phyloP scores from a whole-genome alignment of 2,329 filamentous ascomycete genomes.

The Claviceps sorghi region DNA sequence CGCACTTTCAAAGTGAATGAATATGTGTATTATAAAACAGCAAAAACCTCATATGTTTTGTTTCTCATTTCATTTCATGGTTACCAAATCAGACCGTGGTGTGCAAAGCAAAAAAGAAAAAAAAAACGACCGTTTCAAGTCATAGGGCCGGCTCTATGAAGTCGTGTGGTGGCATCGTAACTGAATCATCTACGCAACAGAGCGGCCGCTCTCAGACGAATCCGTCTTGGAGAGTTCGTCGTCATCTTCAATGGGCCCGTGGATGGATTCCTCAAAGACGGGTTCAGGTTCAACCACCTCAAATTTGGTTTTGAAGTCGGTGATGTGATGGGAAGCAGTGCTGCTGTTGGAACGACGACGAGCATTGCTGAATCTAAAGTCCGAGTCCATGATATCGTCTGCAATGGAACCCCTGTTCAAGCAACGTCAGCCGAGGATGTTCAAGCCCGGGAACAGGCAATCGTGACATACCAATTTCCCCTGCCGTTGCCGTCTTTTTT shows the following conservation, averaged over 20 bases:
- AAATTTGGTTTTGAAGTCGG: conserved; percentile 92
- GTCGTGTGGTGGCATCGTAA: conserved; percentile 20
- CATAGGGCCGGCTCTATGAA: conserved; percentile 11
- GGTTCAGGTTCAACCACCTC: conserved; percentile 80
- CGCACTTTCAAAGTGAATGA: background rate
- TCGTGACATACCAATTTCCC: conserved; percentile 71
- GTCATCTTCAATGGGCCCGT: conserved; percentile 51
- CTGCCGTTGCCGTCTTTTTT: conserved; percentile 94
- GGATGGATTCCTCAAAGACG: conserved; percentile 76
- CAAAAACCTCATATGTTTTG: conserved; percentile 8
- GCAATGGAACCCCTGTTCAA: conserved; percentile 62
- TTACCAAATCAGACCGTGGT: background rate
- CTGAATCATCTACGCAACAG: conserved; percentile 25
- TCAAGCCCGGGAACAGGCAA: background rate
- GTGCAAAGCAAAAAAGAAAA: background rate
- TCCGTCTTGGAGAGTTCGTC: conserved; percentile 43
- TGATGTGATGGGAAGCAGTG: conserved; percentile 51
- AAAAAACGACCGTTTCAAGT: background rate
- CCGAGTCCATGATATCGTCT: conserved; percentile 70
- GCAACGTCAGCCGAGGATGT: background rate
- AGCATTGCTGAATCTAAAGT: conserved; percentile 70
- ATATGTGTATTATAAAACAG: background rate
- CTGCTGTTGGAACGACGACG: conserved; percentile 90
- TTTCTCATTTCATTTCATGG: conserved; percentile 9
- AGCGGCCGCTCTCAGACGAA: conserved; percentile 45